Percentiles rank a stretch among this genome's conserved stretches.
phyloP scores from a whole-genome alignment of 2,329 filamentous ascomycete species.

The Fusarium hostae region DNA sequence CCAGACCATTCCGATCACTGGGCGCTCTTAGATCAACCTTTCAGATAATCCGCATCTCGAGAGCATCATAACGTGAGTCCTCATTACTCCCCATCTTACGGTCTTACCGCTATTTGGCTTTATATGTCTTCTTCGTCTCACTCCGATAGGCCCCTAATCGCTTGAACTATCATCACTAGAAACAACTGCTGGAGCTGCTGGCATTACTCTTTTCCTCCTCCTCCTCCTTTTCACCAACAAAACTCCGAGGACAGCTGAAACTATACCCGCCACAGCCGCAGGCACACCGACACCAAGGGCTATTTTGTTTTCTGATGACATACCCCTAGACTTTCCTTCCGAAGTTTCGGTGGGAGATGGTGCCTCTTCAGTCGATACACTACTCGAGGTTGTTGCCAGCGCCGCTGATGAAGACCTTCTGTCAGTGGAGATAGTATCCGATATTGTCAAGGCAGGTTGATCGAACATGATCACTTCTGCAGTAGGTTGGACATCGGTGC shows the following conservation, averaged over 20 bases:
- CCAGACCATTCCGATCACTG: too few species aligned
- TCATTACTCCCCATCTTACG: too few species aligned
- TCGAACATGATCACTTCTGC: not conserved
- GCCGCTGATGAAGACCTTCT: not conserved
- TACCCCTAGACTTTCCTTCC: not conserved
- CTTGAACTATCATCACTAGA: not conserved
- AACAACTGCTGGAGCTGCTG: accelerated
- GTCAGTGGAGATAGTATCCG: not conserved
- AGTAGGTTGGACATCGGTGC: not conserved
- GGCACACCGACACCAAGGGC: not conserved
- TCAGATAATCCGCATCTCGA: too few species aligned
- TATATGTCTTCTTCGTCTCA: too few species aligned
- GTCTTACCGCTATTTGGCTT: too few species aligned
- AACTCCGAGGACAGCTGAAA: not conserved
- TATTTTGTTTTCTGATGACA: not conserved
- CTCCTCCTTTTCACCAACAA: not conserved
- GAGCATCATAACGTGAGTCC: too few species aligned
- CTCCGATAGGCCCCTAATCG: too few species aligned
- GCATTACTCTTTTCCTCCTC: not conserved
- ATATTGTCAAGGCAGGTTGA: too few species aligned
- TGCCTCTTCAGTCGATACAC: not conserved
- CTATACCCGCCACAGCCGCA: not conserved
- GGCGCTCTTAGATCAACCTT: too few species aligned
- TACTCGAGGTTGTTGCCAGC: not conserved
- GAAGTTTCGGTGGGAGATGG: not conserved